These are phyloP conservation scores for Termitomyces sp. DNA, from an alignment of 768 basidiomycete genomes.

Conservation along the genomic window DNA sequence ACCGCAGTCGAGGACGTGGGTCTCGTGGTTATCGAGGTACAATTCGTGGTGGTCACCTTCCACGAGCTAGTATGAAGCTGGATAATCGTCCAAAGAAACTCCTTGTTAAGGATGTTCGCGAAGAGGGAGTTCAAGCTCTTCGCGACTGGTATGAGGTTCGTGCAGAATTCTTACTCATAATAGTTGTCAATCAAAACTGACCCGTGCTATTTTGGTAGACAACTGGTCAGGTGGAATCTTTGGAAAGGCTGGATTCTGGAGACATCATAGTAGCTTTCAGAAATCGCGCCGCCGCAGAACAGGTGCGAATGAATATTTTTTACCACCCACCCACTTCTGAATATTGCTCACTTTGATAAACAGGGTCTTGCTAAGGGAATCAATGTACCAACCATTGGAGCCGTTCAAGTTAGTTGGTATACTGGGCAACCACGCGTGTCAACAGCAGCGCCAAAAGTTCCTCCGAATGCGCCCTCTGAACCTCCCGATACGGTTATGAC, in stretches of 20 bases:
- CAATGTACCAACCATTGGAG: conserved; percentile 59
- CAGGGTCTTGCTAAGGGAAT: conserved; percentile 71
- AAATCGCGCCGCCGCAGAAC: conserved; percentile 69
- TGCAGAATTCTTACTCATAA: not conserved
- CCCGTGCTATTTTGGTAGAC: conserved; percentile 32
- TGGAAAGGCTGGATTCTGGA: conserved; percentile 49
- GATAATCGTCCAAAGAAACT: conserved; percentile 86
- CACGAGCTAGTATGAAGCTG: conserved; percentile 76
- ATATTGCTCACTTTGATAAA: conserved; percentile 6
- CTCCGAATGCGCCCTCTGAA: conserved; percentile 12
- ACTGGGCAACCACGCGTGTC: conserved; percentile 25
- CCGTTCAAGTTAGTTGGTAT: conserved; percentile 66
- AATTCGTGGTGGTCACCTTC: conserved; percentile 54
- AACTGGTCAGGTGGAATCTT: conserved; percentile 63
- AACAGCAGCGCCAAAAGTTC: conserved; percentile 14
- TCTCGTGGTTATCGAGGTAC: conserved; percentile 54
- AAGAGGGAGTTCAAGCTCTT: conserved; percentile 50
- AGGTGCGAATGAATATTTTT: conserved; percentile 34
- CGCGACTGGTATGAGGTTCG: conserved; percentile 81
- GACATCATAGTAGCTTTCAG: conserved; percentile 66
- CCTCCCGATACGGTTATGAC: conserved; percentile 11
- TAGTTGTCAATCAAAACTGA: conserved; percentile 1
- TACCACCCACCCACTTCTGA: too few relatives aligned
- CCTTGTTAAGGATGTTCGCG: conserved; percentile 59
- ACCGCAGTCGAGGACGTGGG: conserved; percentile 64